Evolutionary conservation across 2,329 filamentous ascomycete genomes (phyloP).

Genomic region (Gremmenia infestans): DNA sequence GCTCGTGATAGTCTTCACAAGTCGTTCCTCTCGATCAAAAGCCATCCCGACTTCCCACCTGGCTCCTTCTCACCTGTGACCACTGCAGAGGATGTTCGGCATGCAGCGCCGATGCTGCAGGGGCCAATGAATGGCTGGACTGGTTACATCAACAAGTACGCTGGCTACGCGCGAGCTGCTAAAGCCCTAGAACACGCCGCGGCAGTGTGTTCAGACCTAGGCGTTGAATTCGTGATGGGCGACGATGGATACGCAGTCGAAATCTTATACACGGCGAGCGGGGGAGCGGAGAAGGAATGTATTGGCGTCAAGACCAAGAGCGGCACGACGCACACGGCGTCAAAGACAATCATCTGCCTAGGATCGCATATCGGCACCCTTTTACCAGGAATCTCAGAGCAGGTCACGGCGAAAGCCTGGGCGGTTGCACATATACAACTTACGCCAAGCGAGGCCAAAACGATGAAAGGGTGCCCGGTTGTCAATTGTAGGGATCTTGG

Average conservation of each 20-base stretch:
- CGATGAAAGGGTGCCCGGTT: conserved; percentile 45
- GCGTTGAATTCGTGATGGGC: conserved; percentile 43
- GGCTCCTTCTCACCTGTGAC: conserved; percentile 36
- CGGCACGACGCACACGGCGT: conserved; percentile 37
- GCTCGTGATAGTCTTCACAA: too few relatives aligned
- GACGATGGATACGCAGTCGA: conserved; percentile 33
- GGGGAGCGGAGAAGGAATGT: conserved; percentile 30
- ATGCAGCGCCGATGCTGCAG: conserved; percentile 49
- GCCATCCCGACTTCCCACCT: too few relatives aligned
- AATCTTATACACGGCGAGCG: conserved; percentile 33
- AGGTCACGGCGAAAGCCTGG: conserved; percentile 50
- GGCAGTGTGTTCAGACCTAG: conserved; percentile 40
- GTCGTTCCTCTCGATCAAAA: too few relatives aligned
- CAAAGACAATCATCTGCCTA: conserved; percentile 43
- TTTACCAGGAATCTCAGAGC: conserved; percentile 43
- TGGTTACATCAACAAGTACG: conserved; percentile 42
- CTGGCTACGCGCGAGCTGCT: conserved; percentile 50
- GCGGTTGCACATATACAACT: conserved; percentile 48
- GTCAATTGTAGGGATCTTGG: conserved; percentile 44
- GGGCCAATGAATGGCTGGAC: conserved; percentile 46
- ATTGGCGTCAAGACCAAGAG: conserved; percentile 40
- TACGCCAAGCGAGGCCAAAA: conserved; percentile 38
- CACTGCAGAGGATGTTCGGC: conserved; percentile 39
- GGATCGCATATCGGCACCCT: conserved; percentile 44
- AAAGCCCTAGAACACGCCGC: conserved; percentile 43